phyloP scores from a whole-genome alignment of 768 basidiomycete species.

The Termitomyces sp. region DNA sequence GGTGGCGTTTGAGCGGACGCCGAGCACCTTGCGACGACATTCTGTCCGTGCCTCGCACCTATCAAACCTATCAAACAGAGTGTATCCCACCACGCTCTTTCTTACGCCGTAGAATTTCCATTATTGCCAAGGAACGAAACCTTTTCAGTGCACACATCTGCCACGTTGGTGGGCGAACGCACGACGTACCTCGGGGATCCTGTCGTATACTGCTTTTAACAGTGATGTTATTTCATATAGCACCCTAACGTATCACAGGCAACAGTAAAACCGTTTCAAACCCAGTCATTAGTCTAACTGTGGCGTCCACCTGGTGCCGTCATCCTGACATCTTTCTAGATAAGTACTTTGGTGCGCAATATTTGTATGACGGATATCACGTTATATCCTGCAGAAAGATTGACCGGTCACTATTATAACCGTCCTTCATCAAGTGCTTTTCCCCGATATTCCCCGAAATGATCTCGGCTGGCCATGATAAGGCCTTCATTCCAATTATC shows the following conservation, averaged over 20 bases:
- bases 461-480: not conserved
- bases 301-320: not conserved
- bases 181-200: not conserved
- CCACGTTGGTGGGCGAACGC: not conserved
- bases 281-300: not conserved
- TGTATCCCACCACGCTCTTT: too few species aligned
- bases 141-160: not conserved
- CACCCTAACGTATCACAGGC: not conserved
- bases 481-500: not conserved
- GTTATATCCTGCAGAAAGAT: not conserved
- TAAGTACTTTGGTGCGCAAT: not conserved
- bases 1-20: not conserved
- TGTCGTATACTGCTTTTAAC: too few species aligned
- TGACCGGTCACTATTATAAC: not conserved
- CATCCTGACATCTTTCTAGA: not conserved
- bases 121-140: too few species aligned
- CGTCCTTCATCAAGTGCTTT: not conserved
- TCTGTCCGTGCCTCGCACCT: not conserved
- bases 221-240: not conserved
- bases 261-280: not conserved
- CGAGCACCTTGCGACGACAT: not conserved
- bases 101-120: too few species aligned
- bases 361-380: not conserved
- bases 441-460: not conserved
- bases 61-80: too few species aligned